Evolutionary conservation across 345 rosid species (phyloP).

Genomic region (Viola odorata): DNA sequence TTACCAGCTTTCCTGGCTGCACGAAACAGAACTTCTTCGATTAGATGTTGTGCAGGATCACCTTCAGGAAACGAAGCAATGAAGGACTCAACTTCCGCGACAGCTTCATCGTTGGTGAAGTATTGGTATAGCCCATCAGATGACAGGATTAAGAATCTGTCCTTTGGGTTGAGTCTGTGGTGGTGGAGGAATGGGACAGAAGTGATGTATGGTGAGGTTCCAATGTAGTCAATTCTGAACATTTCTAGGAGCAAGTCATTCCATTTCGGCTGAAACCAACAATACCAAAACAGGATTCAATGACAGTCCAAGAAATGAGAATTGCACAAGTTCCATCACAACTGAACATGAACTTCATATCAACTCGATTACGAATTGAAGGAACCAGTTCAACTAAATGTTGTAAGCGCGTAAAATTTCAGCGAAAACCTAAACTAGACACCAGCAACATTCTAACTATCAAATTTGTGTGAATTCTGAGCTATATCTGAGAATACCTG

Average conservation of each 20-base stretch:
- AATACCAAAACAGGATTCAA: background rate
- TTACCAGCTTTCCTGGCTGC: conserved; percentile 32
- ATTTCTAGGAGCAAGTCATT: conserved; percentile 24
- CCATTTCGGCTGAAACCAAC: conserved; percentile 27
- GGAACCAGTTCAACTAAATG: background rate
- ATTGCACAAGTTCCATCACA: background rate
- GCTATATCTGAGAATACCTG: conserved; percentile 37
- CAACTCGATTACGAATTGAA: too few species aligned
- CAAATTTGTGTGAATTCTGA: too few species aligned
- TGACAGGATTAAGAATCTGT: conserved; percentile 25
- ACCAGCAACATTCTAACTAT: too few species aligned
- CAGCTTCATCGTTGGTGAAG: conserved; percentile 24
- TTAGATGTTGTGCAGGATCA: conserved; percentile 27
- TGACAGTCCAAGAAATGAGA: background rate
- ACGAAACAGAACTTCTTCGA: conserved; percentile 28
- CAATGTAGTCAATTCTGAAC: conserved; percentile 27
- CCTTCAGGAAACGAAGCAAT: conserved; percentile 22
- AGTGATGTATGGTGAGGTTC: conserved; percentile 24
- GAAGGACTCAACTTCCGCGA: conserved; percentile 15
- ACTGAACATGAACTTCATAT: background rate
- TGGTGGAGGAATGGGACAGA: conserved; percentile 23
- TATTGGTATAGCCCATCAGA: conserved; percentile 32
- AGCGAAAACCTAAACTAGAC: too few species aligned
- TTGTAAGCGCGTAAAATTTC: too few species aligned
- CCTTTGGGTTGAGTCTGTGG: conserved; percentile 19